These are phyloP conservation scores for Fusarium verticillioides DNA, from an alignment of 2,329 filamentous ascomycete genomes.

Conservation along the genomic window DNA sequence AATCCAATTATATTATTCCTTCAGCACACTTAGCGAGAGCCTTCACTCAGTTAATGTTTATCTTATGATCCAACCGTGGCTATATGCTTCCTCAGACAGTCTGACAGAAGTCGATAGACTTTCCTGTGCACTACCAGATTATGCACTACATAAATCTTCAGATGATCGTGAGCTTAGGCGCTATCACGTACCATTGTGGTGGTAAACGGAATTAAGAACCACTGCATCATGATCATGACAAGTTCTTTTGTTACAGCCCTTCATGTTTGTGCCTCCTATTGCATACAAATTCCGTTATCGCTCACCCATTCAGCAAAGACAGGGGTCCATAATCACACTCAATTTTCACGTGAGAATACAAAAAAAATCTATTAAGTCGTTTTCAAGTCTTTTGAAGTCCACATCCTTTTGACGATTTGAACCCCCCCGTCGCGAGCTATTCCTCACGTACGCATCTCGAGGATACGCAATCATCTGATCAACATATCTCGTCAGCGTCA, in stretches of 20 bases:
- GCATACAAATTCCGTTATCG: background rate
- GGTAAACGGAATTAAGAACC: background rate
- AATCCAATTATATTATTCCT: background rate
- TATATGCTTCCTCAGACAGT: background rate
- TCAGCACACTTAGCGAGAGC: background rate
- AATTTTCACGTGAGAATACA: constrained; percentile 10
- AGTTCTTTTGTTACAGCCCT: background rate
- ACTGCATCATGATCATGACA: background rate
- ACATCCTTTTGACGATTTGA: constrained; percentile 29
- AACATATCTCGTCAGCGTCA: constrained; percentile 10
- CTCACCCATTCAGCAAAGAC: background rate
- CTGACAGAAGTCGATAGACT: background rate
- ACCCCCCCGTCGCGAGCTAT: constrained; percentile 9
- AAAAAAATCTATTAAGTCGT: constrained; percentile 41
- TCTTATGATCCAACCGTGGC: background rate
- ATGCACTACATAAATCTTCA: background rate
- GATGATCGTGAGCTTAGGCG: background rate
- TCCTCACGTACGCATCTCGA: constrained; percentile 12
- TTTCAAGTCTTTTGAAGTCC: constrained; percentile 39
- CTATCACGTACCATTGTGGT: background rate
- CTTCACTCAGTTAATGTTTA: background rate
- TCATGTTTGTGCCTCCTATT: background rate
- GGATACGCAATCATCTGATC: constrained; percentile 3
- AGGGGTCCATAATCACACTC: background rate
- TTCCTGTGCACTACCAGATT: background rate